Evolutionary conservation across 495 filamentous ascomycete genomes (phyloP).

Genomic region (Neurospora tetrasperma): DNA sequence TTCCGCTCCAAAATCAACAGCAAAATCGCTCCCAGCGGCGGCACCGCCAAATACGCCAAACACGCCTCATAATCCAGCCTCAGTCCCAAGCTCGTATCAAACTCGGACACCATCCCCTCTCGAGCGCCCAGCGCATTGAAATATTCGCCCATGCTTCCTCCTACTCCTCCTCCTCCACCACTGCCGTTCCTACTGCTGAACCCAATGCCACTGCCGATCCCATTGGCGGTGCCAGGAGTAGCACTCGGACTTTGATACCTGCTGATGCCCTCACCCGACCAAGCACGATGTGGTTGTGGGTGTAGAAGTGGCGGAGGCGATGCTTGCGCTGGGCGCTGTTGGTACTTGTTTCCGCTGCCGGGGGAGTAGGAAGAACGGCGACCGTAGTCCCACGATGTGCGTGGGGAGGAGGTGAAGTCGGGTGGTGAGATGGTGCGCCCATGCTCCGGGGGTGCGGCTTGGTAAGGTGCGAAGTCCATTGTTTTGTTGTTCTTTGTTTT

Average conservation of each 20-base stretch:
- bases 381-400: slow-evolving; percentile 32
- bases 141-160: slow-evolving; percentile 24
- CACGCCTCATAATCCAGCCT: slow-evolving; percentile 74
- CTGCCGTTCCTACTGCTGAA: slow-evolving; percentile 1
- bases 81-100: slow-evolving; percentile 61
- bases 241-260: slow-evolving; percentile 16
- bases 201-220: neutral
- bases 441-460: slow-evolving; percentile 73
- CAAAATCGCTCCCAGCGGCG: slow-evolving; percentile 78
- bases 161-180: slow-evolving; percentile 8
- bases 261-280: slow-evolving; percentile 26
- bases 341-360: slow-evolving; percentile 22
- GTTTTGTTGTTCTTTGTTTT: neutral
- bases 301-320: slow-evolving; percentile 40
- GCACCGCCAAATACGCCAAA: slow-evolving; percentile 78
- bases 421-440: slow-evolving; percentile 62
- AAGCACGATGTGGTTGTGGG: slow-evolving; percentile 40
- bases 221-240: neutral
- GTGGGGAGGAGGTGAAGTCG: slow-evolving; percentile 39
- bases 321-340: slow-evolving; percentile 25
- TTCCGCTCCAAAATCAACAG: slow-evolving; percentile 81
- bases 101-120: slow-evolving; percentile 42
- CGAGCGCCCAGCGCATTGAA: slow-evolving; percentile 22
- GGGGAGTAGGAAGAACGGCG: slow-evolving; percentile 38
- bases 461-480: slow-evolving; percentile 96